phyloP scores from a whole-genome alignment of 306 rosid genomes.

The Prunus mume region DNA sequence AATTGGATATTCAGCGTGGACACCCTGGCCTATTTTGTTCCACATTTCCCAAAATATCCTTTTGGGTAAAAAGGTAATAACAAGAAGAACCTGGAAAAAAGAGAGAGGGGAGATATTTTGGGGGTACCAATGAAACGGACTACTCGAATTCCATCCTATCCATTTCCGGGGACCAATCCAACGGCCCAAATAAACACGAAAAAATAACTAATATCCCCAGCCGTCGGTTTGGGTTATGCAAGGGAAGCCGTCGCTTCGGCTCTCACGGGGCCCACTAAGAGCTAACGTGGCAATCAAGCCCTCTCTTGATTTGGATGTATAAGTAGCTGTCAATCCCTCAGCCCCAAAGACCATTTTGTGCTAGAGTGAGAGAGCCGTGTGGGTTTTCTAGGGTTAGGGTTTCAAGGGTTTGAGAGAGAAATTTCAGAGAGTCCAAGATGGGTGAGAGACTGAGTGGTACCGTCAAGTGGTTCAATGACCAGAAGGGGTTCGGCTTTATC shows the following conservation, averaged over 20 bases:
- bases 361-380: slow-evolving; percentile 15
- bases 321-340: slow-evolving; percentile 11
- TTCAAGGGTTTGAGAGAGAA: slow-evolving; percentile 7
- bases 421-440: slow-evolving; percentile 28
- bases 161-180: neutral
- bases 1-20: neutral
- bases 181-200: neutral
- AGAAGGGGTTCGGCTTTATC: slow-evolving; percentile 86
- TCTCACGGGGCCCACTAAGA: neutral
- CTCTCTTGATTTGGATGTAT: neutral
- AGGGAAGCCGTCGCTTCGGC: neutral
- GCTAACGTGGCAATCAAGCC: slow-evolving; percentile 14
- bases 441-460: slow-evolving; percentile 53
- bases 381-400: slow-evolving; percentile 11
- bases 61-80: neutral
- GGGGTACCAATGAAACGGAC: neutral
- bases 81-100: neutral
- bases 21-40: neutral
- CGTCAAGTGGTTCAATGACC: slow-evolving; percentile 92
- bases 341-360: neutral
- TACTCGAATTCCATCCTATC: neutral
- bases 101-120: neutral
- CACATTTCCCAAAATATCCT: neutral
- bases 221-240: neutral
- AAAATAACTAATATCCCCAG: neutral